Evolutionary conservation across 2,329 filamentous ascomycete genomes (phyloP).

Genomic region (Paracoccidioides brasiliensis): DNA sequence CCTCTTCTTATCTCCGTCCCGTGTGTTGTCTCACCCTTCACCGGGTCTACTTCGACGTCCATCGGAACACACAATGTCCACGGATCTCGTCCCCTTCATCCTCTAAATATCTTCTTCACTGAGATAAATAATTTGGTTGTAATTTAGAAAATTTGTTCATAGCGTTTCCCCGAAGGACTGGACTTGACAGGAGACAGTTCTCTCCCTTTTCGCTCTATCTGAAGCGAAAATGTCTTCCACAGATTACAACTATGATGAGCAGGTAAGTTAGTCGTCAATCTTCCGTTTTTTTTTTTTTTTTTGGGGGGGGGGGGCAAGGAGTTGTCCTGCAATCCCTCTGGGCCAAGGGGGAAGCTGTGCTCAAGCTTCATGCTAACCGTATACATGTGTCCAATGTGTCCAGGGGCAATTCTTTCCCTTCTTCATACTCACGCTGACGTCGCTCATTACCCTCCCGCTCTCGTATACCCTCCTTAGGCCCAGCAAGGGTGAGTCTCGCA

Average conservation of each 20-base stretch:
- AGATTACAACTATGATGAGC: slow-evolving; percentile 97
- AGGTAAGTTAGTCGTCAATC: slow-evolving; percentile 39
- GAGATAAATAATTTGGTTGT: background rate
- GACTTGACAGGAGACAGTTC: background rate
- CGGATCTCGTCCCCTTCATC: too few species aligned
- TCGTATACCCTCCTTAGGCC: slow-evolving; percentile 79
- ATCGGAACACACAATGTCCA: background rate
- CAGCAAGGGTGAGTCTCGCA: slow-evolving; percentile 44
- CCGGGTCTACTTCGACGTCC: too few species aligned
- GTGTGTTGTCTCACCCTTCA: background rate
- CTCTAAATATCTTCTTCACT: background rate
- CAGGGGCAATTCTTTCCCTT: slow-evolving; percentile 97
- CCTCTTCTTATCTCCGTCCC: background rate
- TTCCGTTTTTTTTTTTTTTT: background rate
- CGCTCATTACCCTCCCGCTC: slow-evolving; percentile 76
- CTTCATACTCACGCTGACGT: slow-evolving; percentile 85
- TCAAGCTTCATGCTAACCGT: slow-evolving; percentile 5
- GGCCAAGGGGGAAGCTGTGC: too few species aligned
- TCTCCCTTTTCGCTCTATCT: background rate
- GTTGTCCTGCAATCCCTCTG: too few species aligned
- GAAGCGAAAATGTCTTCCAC: slow-evolving; percentile 54
- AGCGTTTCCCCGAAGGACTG: too few species aligned
- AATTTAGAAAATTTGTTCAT: background rate
- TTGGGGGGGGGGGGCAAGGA: background rate
- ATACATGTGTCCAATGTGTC: background rate